Evolutionary conservation across 163 green algal species (phyloP), one percentile per base, ranked within the genome.

Genomic region (Scenedesmus sp.): DNA sequence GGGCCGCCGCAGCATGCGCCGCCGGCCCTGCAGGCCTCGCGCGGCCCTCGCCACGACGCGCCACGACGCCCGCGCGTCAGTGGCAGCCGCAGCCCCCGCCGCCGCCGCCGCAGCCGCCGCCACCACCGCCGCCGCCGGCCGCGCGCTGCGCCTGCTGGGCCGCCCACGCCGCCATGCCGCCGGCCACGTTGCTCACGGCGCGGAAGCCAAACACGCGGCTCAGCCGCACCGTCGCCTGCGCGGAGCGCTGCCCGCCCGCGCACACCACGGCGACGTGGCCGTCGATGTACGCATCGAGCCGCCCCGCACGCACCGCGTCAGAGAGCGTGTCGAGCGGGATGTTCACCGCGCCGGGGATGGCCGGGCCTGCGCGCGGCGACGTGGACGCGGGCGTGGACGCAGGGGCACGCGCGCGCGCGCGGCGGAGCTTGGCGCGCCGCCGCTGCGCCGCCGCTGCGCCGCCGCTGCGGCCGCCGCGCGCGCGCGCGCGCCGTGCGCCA

Each of bases 181-280:
- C 81, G 9, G 39, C 31, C 33, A 85, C 70, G 44, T 83, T 87
- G 2, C 22, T 69, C 1, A 88, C 84, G 33, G 81, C 51, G 17
- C 31, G 64, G 64, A 88, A 88, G n/a, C 58, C 64, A 26, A 83
- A 84, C 31, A 88, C 75, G 58, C 85, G 85, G 54, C 18, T 85
- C 22, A 88, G 69, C 47, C 84, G 60, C 42, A 88, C 84, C 42
- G 84, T 85, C 3, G 79, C 79, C 36, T 81, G 73, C 18, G 75
- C 70, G 5, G 84, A 88, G 3, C 84, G 62, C 45, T 63, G 70
- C 1, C 84, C 84, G 7, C 51, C 75, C 3, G 22, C 81, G 42
- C 84, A 88, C 13, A 87, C 48, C 26, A 88, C 81, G 18, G 81
- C 84, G 18, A 88, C 34, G 11, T 69, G 63, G 5, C 65, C 63